Evolutionary conservation across 148 eudicot species (phyloP), one percentile per base, ranked within the genome.

Genomic region (Arbutus unedo): DNA sequence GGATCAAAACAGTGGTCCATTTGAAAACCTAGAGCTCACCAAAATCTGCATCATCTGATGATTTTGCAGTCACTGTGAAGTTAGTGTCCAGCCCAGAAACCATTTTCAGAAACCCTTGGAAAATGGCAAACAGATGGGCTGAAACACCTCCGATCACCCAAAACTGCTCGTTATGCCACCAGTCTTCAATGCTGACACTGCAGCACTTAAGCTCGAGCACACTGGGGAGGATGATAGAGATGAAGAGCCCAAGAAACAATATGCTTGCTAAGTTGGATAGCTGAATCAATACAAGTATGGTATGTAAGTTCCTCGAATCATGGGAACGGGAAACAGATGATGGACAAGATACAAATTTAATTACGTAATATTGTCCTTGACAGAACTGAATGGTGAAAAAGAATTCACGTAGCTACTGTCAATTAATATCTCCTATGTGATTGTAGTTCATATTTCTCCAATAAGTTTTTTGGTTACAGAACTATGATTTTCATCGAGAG

Each of bases 61-160:
- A 88, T 79, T 97, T 97, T 44, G 97, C 51, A 0, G 99, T 97
- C 66, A 97, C 99, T 0, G 99, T 97, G 88, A 97, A 97, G 90
- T 97, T 97, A 6, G 99, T 93, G 85, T 97, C 97, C 0, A 94
- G 74, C 0, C 98, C 99, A 9, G 98, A 97, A 9, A 90, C 82
- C 93, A 93, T 92, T 68, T 97, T 97, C 43, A 97, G 94, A 45
- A 97, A 84, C 7, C 99, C 99, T 88, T 96, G 99, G 91, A 97
- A 97, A 18, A 97, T 97, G 0, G 98, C 99, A 67, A 97, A 97
- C 56, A 97, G 87, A 62, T 97, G 99, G 82, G 98, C 97, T 0
- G 99, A 97, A 73, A 94, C 98, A 21, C 99, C 97, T 43, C 99
- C 97, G 8, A 97, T 97, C 16, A 97, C 99, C 99, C 99, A 97